Base-by-base conservation (phyloP, 176 grass and related monocot genomes). In the Dactylis glomerata region DNA sequence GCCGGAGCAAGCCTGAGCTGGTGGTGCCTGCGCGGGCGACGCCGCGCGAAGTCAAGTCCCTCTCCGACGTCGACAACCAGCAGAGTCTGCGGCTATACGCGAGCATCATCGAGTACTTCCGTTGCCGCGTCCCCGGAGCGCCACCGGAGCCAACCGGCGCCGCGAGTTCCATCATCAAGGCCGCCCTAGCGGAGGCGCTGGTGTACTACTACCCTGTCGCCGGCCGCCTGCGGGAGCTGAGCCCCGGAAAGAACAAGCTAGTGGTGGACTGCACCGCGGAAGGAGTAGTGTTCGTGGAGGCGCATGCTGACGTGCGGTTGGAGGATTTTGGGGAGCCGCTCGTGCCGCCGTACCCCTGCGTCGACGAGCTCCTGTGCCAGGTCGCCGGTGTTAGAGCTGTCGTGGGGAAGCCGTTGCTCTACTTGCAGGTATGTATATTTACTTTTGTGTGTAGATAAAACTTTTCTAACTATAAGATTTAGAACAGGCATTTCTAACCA, bases 201-300 rank as follows among this genome's bases (percentile, higher is more conserved):
- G 83, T 92, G 42, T 57, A 64, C 10, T 92, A 92, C 87, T 87
- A 94, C 16, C 82, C 88, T 19, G 8, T 94, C 22, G 88, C 92
- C 26, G 92, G 92, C 10, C 78, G 88, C 30, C 78, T 88, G 3
- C 22, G 76, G 24, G 86, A 86, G 56, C 27, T 17, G n/a, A n/a
- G n/a, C n/a, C 13, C n/a, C 42, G n/a, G 86, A 15, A 15, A 16
- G 15, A 51, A 22, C 6, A 86, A 84, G 73, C 76, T 86, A 3
- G 62, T 79, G 66, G 45, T 90, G 17, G 91, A 90, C 20, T 93
- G 91, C 85, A 93, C 85, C 13, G 85, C 81, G 10, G 82, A 93
- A 46, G 91, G 91, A 1, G 88, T 90, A 10, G 81, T 82, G 64
- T 93, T 93, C 7, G 88, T 90, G 3, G 77, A 73, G 78, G 91